Conservation (phyloP, 2,329 filamentous ascomycete species). For the Talaromyces sp. region DNA sequence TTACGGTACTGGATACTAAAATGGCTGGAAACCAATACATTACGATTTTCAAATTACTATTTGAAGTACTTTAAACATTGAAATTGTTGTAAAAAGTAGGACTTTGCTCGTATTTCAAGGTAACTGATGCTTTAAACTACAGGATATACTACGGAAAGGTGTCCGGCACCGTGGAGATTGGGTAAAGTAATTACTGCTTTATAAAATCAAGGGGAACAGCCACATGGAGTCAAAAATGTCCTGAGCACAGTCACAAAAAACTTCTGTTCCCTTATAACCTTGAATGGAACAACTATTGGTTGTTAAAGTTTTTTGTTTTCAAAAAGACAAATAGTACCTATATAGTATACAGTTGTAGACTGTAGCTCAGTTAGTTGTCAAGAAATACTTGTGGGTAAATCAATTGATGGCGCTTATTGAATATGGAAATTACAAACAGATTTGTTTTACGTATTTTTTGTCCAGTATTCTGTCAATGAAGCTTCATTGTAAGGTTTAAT, state of each 20-base stretch:
- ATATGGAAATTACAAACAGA: neutral
- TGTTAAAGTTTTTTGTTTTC: too few species aligned
- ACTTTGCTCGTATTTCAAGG: neutral
- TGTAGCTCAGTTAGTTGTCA: neutral
- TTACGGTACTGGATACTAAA: slow-evolving; percentile 7
- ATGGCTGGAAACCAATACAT: neutral
- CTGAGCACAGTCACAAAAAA: too few species aligned
- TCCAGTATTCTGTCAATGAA: neutral
- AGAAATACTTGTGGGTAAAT: neutral
- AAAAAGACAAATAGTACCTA: too few species aligned
- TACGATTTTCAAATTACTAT: too few species aligned
- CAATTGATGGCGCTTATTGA: neutral
- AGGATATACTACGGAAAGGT: too few species aligned
- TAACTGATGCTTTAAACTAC: neutral
- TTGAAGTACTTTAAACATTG: neutral
- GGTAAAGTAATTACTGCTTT: too few species aligned
- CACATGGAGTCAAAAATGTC: too few species aligned
- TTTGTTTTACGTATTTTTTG: neutral
- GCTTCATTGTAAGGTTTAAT: neutral
- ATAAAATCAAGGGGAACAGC: too few species aligned
- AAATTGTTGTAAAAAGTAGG: neutral
- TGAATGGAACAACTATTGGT: too few species aligned
- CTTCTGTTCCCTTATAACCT: too few species aligned
- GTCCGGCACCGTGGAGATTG: too few species aligned
- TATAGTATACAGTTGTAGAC: too few species aligned